Conservation (phyloP, 1,284 basidiomycete genomes). For the Moesziomyces sp. region DNA sequence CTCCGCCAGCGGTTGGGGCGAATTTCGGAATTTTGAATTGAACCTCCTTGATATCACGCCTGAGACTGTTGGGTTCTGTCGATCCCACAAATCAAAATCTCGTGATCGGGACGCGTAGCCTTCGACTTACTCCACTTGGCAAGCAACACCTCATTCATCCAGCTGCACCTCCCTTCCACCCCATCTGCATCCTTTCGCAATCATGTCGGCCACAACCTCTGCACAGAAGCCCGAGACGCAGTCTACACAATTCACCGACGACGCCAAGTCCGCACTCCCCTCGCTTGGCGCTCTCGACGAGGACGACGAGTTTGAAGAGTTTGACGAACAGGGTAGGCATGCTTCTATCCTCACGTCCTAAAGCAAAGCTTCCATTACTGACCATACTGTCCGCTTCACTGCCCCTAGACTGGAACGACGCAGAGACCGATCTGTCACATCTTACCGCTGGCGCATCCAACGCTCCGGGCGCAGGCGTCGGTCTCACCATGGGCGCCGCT, state of each 20-base stretch:
- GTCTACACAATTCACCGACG: slow-evolving; percentile 17
- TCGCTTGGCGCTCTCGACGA: slow-evolving; percentile 64
- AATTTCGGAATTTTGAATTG: too few species aligned
- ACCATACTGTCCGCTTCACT: background rate
- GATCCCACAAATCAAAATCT: slow-evolving; percentile 9
- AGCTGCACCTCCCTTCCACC: background rate
- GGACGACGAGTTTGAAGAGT: slow-evolving; percentile 68
- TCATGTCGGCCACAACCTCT: slow-evolving; percentile 35
- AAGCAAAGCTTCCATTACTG: slow-evolving; percentile 1
- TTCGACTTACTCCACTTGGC: slow-evolving; percentile 15
- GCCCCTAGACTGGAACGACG: slow-evolving; percentile 81
- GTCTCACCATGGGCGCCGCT: slow-evolving; percentile 47
- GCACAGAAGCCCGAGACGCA: slow-evolving; percentile 38
- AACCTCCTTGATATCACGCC: too few species aligned
- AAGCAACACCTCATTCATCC: slow-evolving; percentile 18
- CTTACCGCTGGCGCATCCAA: slow-evolving; percentile 66
- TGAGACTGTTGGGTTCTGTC: background rate
- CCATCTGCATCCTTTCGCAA: slow-evolving; percentile 4
- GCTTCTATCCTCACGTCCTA: too few species aligned
- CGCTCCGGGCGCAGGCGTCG: slow-evolving; percentile 36
- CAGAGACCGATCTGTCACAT: slow-evolving; percentile 81
- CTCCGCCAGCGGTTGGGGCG: too few species aligned
- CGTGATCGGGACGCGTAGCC: slow-evolving; percentile 40
- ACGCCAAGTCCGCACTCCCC: slow-evolving; percentile 47
- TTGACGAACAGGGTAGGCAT: slow-evolving; percentile 63